Conservation (phyloP, 2,329 filamentous ascomycete species). For the Celoporthe dispersa region DNA sequence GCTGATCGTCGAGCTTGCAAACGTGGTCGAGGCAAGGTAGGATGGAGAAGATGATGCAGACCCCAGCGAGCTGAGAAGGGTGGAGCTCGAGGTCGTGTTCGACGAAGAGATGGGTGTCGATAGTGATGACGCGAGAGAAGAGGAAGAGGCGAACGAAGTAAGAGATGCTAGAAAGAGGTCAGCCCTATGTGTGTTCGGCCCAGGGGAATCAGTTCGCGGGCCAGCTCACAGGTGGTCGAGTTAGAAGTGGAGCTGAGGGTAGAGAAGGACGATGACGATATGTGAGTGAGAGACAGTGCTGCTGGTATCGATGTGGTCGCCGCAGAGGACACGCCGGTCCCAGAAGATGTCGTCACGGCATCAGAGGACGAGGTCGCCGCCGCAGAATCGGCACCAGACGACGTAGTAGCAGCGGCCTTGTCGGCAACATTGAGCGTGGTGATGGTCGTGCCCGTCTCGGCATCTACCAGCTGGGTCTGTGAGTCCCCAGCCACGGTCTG, state of each 20-base stretch:
- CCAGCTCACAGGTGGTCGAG: constrained; percentile 29
- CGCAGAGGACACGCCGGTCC: constrained; percentile 22
- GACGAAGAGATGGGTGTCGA: constrained; percentile 14
- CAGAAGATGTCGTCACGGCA: constrained; percentile 21
- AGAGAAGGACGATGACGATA: constrained; percentile 23
- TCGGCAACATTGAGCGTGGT: constrained; percentile 33
- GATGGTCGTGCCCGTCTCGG: constrained; percentile 44
- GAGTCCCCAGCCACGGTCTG: constrained; percentile 48
- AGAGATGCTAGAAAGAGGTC: constrained; percentile 19
- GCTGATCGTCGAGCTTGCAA: constrained; percentile 19
- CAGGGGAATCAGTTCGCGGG: too few species aligned
- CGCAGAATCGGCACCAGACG: constrained; percentile 14
- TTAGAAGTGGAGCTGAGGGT: constrained; percentile 28
- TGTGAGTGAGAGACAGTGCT: constrained; percentile 21
- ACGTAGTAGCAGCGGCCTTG: constrained; percentile 20
- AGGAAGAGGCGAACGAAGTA: constrained; percentile 20
- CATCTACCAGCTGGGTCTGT: constrained; percentile 44
- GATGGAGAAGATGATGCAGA: constrained; percentile 29
- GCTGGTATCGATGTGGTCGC: constrained; percentile 27
- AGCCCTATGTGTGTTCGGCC: background rate
- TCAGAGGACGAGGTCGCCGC: constrained; percentile 25
- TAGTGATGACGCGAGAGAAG: constrained; percentile 20
- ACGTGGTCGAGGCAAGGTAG: constrained; percentile 35
- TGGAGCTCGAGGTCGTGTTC: constrained; percentile 21
- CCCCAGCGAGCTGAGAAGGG: constrained; percentile 6